These are phyloP conservation scores for Diplotaxis tenuifolia DNA, from an alignment of 345 rosid species.

Conservation along the genomic window DNA sequence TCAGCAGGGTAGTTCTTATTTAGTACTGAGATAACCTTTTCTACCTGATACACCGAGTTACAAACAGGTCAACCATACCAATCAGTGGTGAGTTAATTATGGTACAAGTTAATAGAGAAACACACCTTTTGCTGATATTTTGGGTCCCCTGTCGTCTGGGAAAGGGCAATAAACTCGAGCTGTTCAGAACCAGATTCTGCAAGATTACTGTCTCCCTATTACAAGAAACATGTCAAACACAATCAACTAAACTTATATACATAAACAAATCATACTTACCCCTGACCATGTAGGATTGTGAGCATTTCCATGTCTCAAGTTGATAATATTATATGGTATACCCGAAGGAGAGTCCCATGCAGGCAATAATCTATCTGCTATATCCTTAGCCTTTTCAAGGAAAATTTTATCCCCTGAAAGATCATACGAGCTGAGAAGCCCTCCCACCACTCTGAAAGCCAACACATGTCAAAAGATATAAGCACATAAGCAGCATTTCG, in stretches of 20 bases:
- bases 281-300: slow-evolving; percentile 88
- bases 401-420: slow-evolving; percentile 85
- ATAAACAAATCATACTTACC: slow-evolving; percentile 48
- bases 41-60: slow-evolving; percentile 56
- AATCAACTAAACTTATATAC: slow-evolving; percentile 3
- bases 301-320: slow-evolving; percentile 77
- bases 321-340: slow-evolving; percentile 80
- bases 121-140: slow-evolving; percentile 90
- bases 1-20: slow-evolving; percentile 82
- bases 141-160: slow-evolving; percentile 89
- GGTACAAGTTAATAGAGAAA: neutral
- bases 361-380: slow-evolving; percentile 91
- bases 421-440: slow-evolving; percentile 95
- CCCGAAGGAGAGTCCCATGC: slow-evolving; percentile 87
- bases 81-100: neutral
- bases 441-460: slow-evolving; percentile 87
- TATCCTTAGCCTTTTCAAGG: slow-evolving; percentile 88
- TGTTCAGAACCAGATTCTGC: slow-evolving; percentile 99
- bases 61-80: slow-evolving; percentile 12
- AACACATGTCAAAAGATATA: slow-evolving; percentile 18
- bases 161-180: slow-evolving; percentile 96
- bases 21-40: slow-evolving; percentile 61
- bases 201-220: slow-evolving; percentile 83
- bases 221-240: slow-evolving; percentile 22
- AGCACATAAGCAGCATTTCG: neutral